phyloP scores from a whole-genome alignment of 2,329 filamentous ascomycete genomes.

The Trichoderma hamatum region DNA sequence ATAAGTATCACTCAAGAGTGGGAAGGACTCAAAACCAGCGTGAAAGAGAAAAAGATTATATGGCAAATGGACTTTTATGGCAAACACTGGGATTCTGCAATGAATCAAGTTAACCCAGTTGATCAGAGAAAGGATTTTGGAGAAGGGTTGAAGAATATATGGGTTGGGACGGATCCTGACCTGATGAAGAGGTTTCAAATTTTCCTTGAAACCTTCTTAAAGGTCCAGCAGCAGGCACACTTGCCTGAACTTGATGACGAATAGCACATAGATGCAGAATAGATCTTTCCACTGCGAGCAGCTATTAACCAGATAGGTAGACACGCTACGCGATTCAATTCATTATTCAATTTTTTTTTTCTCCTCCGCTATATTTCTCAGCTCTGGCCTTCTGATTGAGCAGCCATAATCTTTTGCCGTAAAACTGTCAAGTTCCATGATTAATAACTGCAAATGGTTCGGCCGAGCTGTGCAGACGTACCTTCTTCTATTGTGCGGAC shows the following conservation, averaged over 20 bases:
- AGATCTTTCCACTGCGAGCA: neutral
- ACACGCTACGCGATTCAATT: neutral
- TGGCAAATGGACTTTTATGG: conserved; percentile 42
- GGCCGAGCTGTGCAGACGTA: conserved; percentile 39
- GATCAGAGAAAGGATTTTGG: conserved; percentile 40
- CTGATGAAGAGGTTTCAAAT: conserved; percentile 35
- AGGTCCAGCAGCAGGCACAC: conserved; percentile 38
- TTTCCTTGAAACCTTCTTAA: conserved; percentile 39
- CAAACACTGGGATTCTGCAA: conserved; percentile 43
- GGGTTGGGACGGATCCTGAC: conserved; percentile 36
- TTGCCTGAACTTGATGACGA: neutral
- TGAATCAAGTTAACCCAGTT: conserved; percentile 36
- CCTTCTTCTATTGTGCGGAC: conserved; percentile 87
- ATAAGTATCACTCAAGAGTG: conserved; percentile 38
- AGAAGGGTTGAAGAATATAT: conserved; percentile 37
- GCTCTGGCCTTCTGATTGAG: conserved; percentile 26
- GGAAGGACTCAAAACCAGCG: conserved; percentile 30
- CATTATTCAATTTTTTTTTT: neutral
- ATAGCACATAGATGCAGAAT: neutral
- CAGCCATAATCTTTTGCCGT: conserved; percentile 47
- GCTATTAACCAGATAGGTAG: neutral
- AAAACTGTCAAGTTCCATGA: conserved; percentile 39
- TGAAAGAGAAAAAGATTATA: conserved; percentile 31
- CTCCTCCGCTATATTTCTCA: neutral
- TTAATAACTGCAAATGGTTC: neutral